Evolutionary conservation across 2,329 filamentous ascomycete genomes (phyloP).

Genomic region (Fusarium cyanostomum): DNA sequence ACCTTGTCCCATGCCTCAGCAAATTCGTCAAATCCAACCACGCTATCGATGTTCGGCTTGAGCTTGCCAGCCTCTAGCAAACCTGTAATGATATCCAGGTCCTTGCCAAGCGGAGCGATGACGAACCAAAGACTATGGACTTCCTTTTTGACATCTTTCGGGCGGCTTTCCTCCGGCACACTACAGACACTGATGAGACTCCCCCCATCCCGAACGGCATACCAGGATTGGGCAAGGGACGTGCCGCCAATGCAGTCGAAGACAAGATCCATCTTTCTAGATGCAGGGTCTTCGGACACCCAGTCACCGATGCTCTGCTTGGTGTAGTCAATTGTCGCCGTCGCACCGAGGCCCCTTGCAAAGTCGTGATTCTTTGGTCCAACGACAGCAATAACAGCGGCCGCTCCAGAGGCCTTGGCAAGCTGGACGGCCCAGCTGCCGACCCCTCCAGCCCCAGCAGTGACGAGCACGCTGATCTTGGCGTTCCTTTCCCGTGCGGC

Average conservation of each 20-base stretch:
- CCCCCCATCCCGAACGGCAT: slow-evolving; percentile 22
- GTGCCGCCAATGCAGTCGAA: slow-evolving; percentile 29
- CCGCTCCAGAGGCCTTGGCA: slow-evolving; percentile 12
- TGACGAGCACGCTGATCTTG: slow-evolving; percentile 13
- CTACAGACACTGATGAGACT: slow-evolving; percentile 20
- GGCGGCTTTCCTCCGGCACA: slow-evolving; percentile 19
- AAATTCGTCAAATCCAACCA: slow-evolving; percentile 17
- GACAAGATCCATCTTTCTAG: slow-evolving; percentile 21
- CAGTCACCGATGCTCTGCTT: slow-evolving; percentile 18
- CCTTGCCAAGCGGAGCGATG: slow-evolving; percentile 21
- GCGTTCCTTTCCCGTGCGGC: slow-evolving; percentile 1
- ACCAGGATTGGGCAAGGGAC: slow-evolving; percentile 18
- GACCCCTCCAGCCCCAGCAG: slow-evolving; percentile 17
- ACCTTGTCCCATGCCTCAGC: slow-evolving; percentile 31
- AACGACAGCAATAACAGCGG: not conserved
- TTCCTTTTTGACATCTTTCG: slow-evolving; percentile 10
- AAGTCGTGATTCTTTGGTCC: slow-evolving; percentile 12
- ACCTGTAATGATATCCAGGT: slow-evolving; percentile 16
- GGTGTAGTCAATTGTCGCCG: slow-evolving; percentile 28
- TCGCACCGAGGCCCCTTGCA: slow-evolving; percentile 11
- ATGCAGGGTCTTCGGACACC: not conserved
- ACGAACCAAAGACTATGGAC: slow-evolving; percentile 20
- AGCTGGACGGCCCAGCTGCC: slow-evolving; percentile 29
- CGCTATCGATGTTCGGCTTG: slow-evolving; percentile 28
- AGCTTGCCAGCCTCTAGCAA: slow-evolving; percentile 23